Conservation (phyloP, 2,329 filamentous ascomycete genomes). For the Alternaria gaisen region DNA sequence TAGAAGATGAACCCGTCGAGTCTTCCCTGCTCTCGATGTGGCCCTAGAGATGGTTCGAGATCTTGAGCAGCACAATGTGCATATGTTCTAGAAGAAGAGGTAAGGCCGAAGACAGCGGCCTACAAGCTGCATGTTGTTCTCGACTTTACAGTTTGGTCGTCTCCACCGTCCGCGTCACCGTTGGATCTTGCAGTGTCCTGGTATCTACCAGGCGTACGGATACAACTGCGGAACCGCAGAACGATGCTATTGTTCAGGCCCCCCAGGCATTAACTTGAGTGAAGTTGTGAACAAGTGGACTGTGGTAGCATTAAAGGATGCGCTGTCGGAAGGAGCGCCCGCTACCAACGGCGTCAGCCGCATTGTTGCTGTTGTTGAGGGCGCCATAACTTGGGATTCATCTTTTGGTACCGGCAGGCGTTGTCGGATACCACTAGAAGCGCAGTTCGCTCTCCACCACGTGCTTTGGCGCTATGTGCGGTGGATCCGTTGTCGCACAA, state of each 20-base stretch:
- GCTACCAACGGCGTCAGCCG: slow-evolving; percentile 6
- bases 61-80: neutral
- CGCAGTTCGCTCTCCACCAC: slow-evolving; percentile 24
- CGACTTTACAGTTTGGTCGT: slow-evolving; percentile 1
- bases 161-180: slow-evolving; percentile 16
- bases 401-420: slow-evolving; percentile 17
- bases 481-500: slow-evolving; percentile 24
- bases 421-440: slow-evolving; percentile 27
- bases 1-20: neutral
- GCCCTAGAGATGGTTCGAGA: slow-evolving; percentile 5
- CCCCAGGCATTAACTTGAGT: neutral
- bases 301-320: neutral
- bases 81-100: slow-evolving; percentile 10
- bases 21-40: slow-evolving; percentile 1
- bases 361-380: slow-evolving; percentile 16
- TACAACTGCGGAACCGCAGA: slow-evolving; percentile 9
- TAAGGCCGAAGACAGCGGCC: slow-evolving; percentile 2
- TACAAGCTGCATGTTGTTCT: slow-evolving; percentile 4
- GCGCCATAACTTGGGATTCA: slow-evolving; percentile 4
- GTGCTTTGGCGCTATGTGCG: slow-evolving; percentile 25
- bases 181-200: slow-evolving; percentile 6
- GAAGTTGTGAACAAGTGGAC: neutral
- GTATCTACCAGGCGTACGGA: slow-evolving; percentile 5
- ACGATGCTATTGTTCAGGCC: neutral
- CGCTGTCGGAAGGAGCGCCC: neutral